Evolutionary conservation across 2,329 filamentous ascomycete genomes (phyloP), one percentile per base, ranked within the genome.

Genomic region (Aureobasidium lini): DNA sequence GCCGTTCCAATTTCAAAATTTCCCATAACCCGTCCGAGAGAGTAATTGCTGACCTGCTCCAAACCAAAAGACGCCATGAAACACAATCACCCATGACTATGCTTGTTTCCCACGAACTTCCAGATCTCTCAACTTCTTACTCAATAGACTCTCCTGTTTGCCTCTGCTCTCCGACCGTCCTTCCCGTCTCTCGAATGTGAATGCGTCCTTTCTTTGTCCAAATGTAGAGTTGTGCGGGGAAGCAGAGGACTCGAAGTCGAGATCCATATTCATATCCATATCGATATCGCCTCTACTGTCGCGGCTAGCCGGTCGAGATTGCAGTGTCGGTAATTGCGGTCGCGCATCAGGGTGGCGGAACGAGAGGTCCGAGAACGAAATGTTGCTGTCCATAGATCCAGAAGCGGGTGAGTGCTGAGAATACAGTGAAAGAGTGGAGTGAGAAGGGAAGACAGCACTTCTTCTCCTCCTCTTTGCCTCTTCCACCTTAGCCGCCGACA

Each of bases 391-490:
- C 6, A 56, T 31, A 2, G 52, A 56, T 2, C 28, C 52, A 31
- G 52, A 56, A 15, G 23, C 23, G 23, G 23, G 23, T 23, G 52
- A 28, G 1, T n/a, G 52, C 4, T 56, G 52, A 1, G 39, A 39
- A 40, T 32, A 44, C 28, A 56, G 36, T 29, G 15, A 39, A 13
- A 44, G 44, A 1, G 39, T 32, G 6, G 37, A 44, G 11, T 56
- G 52, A 1, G 52, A 56, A 9, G 52, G 52, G 10, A 56, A 56
- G 5, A 56, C 40, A 57, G 69, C 66, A 6, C 66, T 71, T 23
- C 68, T 66, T 39, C 72, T 72, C 49, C 71, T 69, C 54, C 72
- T 66, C 39, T 67, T 57, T 53, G 64, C 62, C 36, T 65, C 64
- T 16, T 71, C 71, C 6, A 66, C 58, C 44, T 28, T 16, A 6